Evolutionary conservation across 179 eudicot species (phyloP).

Genomic region (Monotropa hypopitys): DNA sequence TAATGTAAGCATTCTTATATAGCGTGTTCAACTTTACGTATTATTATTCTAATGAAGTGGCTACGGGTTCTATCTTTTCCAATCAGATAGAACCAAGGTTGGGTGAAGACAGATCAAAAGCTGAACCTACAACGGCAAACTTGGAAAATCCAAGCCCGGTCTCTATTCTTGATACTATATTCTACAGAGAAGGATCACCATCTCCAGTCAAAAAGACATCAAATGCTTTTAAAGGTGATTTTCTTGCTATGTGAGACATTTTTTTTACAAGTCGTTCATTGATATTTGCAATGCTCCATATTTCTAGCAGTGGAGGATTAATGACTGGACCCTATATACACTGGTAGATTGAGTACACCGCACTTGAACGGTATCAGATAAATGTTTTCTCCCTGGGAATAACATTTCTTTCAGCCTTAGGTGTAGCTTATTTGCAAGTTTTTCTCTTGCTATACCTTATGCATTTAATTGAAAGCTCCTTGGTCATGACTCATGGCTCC

Average conservation of each 20-base stretch:
- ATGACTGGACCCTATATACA: background rate
- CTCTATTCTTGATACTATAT: constrained; percentile 62
- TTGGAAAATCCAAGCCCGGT: constrained; percentile 80
- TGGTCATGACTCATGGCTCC: background rate
- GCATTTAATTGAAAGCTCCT: background rate
- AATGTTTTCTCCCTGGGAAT: background rate
- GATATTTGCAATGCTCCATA: constrained; percentile 1
- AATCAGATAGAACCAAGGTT: constrained; percentile 43
- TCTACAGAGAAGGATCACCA: constrained; percentile 56
- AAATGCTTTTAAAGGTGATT: constrained; percentile 46
- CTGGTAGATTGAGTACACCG: background rate
- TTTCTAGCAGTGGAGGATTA: background rate
- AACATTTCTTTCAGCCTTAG: background rate
- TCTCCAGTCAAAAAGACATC: constrained; percentile 68
- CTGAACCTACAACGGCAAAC: constrained; percentile 24
- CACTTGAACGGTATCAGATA: background rate
- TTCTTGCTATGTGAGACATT: background rate
- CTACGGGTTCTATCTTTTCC: constrained; percentile 14
- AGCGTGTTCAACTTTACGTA: background rate
- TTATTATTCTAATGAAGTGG: constrained; percentile 6
- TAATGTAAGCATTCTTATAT: background rate
- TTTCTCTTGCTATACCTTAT: background rate
- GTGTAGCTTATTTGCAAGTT: background rate
- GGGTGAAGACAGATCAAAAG: constrained; percentile 25
- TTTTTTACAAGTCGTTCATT: background rate